phyloP scores from a whole-genome alignment of 2,329 filamentous ascomycete species.

The Aspergillus ruber region DNA sequence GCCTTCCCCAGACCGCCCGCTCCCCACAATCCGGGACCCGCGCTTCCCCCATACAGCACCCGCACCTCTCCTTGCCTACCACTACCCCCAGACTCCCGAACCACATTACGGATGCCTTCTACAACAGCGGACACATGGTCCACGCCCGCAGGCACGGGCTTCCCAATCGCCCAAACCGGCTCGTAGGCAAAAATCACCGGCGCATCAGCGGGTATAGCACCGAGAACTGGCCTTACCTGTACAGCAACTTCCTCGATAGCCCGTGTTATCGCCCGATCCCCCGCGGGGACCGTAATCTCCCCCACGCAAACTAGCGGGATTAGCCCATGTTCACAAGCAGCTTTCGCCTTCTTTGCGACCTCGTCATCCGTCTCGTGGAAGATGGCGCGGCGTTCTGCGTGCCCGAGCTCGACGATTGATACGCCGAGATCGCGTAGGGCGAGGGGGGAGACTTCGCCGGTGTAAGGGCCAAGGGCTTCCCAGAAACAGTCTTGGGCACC shows the following conservation, averaged over 20 bases:
- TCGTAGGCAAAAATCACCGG: constrained; percentile 78
- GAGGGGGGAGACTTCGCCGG: constrained; percentile 67
- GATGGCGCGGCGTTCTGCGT: constrained; percentile 67
- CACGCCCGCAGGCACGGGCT: constrained; percentile 61
- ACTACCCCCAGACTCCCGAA: constrained; percentile 48
- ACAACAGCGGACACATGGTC: constrained; percentile 69
- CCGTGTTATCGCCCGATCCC: constrained; percentile 42
- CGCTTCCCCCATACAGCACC: constrained; percentile 76
- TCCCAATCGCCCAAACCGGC: constrained; percentile 83
- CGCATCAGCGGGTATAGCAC: constrained; percentile 53
- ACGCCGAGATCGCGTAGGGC: constrained; percentile 63
- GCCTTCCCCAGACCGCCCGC: constrained; percentile 52
- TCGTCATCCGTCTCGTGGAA: constrained; percentile 69
- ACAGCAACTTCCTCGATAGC: constrained; percentile 61
- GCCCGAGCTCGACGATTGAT: constrained; percentile 68
- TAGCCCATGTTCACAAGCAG: constrained; percentile 62
- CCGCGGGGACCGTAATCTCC: constrained; percentile 52
- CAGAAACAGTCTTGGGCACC: constrained; percentile 73
- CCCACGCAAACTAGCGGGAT: constrained; percentile 75
- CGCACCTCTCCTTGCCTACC: constrained; percentile 42
- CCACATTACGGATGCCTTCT: constrained; percentile 52
- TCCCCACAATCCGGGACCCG: constrained; percentile 67
- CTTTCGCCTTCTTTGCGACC: constrained; percentile 63
- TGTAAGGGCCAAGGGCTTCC: constrained; percentile 66
- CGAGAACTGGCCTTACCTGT: constrained; percentile 61